Evolutionary conservation across 2,329 filamentous ascomycete genomes (phyloP).

Genomic region (Fragosphaeria purpurea): DNA sequence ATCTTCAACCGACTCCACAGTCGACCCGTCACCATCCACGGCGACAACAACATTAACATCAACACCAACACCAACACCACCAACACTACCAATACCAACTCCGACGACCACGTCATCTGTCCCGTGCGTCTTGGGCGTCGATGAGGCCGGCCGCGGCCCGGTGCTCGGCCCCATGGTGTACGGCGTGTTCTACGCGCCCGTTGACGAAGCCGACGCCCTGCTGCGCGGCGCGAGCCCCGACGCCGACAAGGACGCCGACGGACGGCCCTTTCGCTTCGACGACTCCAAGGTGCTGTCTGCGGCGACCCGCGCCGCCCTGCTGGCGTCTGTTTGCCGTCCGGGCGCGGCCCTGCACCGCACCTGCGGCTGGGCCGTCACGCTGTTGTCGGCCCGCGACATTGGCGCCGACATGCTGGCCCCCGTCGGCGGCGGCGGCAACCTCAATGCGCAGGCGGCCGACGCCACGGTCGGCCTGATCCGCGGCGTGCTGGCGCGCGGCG

Average conservation of each 20-base stretch:
- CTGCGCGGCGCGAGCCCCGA: constrained; percentile 40
- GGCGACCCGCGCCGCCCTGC: constrained; percentile 61
- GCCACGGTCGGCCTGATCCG: constrained; percentile 76
- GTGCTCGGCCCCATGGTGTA: constrained; percentile 79
- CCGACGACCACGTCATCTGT: constrained; percentile 26
- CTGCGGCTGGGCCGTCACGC: constrained; percentile 76
- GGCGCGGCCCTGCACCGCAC: constrained; percentile 34
- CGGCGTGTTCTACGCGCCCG: constrained; percentile 64
- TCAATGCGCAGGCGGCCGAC: constrained; percentile 93
- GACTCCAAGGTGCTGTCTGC: constrained; percentile 89
- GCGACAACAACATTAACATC: background rate
- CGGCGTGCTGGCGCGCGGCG: constrained; percentile 63
- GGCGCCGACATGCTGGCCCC: constrained; percentile 64
- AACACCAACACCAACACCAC: constrained; percentile 43
- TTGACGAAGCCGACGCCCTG: constrained; percentile 59
- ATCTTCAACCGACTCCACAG: constrained; percentile 14
- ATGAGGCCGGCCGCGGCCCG: constrained; percentile 87
- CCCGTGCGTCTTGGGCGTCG: constrained; percentile 74
- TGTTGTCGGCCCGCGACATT: constrained; percentile 78
- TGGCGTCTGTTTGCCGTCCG: constrained; percentile 57
- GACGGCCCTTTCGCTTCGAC: constrained; percentile 71
- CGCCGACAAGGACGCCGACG: constrained; percentile 2
- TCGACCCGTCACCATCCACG: constrained; percentile 8
- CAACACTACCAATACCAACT: constrained; percentile 31
- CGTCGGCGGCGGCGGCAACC: constrained; percentile 58